A percentile compares a stretch with the other conserved stretches of the same genome.
phyloP scores from a whole-genome alignment of 768 basidiomycete species.

The Kockovaella imperatae region DNA sequence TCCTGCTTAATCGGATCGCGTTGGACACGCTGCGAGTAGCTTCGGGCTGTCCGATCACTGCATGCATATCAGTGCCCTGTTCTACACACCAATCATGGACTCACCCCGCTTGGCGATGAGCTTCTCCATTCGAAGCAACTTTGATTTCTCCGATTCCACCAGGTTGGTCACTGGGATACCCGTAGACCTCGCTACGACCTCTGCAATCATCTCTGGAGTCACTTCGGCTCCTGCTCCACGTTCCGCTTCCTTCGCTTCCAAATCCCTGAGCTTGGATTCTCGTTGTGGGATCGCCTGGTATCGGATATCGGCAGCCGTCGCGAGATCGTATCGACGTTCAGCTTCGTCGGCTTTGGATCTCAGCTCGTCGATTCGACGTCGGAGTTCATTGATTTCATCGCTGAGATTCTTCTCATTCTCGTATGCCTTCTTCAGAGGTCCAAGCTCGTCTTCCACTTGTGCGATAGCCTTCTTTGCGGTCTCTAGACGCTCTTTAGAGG shows the following conservation, averaged over 20 bases:
- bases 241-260: constrained; percentile 60
- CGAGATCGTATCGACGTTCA: constrained; percentile 63
- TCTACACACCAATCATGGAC: too few relatives aligned
- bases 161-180: constrained; percentile 80
- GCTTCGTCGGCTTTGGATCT: constrained; percentile 88
- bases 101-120: constrained; percentile 41
- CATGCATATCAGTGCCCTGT: too few relatives aligned
- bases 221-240: constrained; percentile 49
- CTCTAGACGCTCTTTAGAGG: constrained; percentile 73
- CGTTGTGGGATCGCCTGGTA: constrained; percentile 90
- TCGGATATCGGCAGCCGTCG: constrained; percentile 58
- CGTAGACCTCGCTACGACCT: constrained; percentile 90
- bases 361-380: constrained; percentile 80
- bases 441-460: constrained; percentile 74
- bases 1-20: constrained; percentile 44
- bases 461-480: constrained; percentile 68
- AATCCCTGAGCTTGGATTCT: constrained; percentile 49
- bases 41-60: constrained; percentile 78
- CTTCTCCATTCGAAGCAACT: constrained; percentile 44
- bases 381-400: constrained; percentile 66
- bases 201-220: constrained; percentile 81
- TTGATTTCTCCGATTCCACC: constrained; percentile 42
- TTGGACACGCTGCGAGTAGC: constrained; percentile 45
- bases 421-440: constrained; percentile 73
- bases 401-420: constrained; percentile 76